Evolutionary conservation across 2,329 filamentous ascomycete species (phyloP).

Genomic region (Macrophomina phaseolina): DNA sequence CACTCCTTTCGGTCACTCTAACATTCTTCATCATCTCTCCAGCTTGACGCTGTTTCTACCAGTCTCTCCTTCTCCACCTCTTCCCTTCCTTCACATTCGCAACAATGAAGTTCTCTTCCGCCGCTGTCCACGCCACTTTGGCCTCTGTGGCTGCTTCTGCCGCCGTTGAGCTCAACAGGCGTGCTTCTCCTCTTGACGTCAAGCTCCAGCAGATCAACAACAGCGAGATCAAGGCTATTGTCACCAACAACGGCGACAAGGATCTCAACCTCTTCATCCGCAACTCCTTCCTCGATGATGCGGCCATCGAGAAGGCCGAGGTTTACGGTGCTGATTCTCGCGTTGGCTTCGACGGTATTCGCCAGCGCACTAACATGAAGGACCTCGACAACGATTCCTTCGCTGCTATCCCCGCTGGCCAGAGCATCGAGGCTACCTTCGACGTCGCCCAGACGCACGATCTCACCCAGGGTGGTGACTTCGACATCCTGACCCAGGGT

Average conservation of each 20-base stretch:
- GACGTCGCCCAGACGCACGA: constrained; percentile 64
- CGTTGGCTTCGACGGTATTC: constrained; percentile 60
- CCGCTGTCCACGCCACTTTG: constrained; percentile 1
- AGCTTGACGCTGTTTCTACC: constrained; percentile 10
- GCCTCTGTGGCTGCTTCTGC: constrained; percentile 8
- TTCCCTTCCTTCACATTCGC: constrained; percentile 31
- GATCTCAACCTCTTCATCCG: constrained; percentile 57
- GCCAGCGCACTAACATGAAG: constrained; percentile 54
- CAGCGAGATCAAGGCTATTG: constrained; percentile 58
- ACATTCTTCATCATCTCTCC: neutral
- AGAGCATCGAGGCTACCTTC: constrained; percentile 60
- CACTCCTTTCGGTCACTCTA: constrained; percentile 12
- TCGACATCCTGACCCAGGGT: constrained; percentile 63
- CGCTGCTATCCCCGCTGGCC: constrained; percentile 51
- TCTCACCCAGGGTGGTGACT: constrained; percentile 56
- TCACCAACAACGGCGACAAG: constrained; percentile 60
- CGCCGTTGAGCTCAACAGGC: constrained; percentile 14
- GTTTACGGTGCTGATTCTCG: constrained; percentile 42
- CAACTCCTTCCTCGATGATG: constrained; percentile 58
- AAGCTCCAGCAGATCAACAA: constrained; percentile 49
- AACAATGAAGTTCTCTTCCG: constrained; percentile 11
- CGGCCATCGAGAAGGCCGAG: constrained; percentile 46
- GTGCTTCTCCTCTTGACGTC: constrained; percentile 15
- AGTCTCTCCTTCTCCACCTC: constrained; percentile 1
- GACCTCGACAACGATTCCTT: constrained; percentile 58